These are phyloP conservation scores for Phytophthora cactorum DNA, from an alignment of 352 stramenopile species.

Conservation along the genomic window DNA sequence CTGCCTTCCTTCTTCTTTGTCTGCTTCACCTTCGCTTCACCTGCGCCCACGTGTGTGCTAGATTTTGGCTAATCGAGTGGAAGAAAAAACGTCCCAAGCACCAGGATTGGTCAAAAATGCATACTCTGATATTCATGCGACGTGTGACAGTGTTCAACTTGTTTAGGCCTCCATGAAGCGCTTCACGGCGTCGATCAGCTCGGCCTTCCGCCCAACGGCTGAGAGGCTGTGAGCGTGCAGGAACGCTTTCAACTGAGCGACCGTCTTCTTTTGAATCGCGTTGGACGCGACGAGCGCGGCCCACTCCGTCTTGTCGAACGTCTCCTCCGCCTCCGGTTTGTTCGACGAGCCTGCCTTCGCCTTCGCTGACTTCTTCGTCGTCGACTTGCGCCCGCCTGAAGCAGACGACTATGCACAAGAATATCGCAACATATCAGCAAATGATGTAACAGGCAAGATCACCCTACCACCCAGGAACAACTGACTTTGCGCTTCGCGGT, in stretches of 20 bases:
- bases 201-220: conserved; percentile 61
- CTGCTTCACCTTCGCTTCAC: not conserved
- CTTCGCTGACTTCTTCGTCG: conserved; percentile 55
- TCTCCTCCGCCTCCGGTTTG: conserved; percentile 40
- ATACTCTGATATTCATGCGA: conserved; percentile 31
- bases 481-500: conserved; percentile 62
- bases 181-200: conserved; percentile 61
- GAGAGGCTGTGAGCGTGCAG: conserved; percentile 53
- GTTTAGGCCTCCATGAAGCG: conserved; percentile 49
- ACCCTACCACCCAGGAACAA: not conserved
- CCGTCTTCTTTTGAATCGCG: conserved; percentile 75
- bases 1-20: too few species aligned
- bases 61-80: conserved; percentile 4
- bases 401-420: conserved; percentile 28
- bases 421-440: conserved; percentile 2
- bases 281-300: conserved; percentile 47
- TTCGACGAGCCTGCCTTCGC: conserved; percentile 21
- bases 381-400: conserved; percentile 29
- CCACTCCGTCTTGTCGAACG: conserved; percentile 62
- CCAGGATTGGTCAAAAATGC: conserved; percentile 27
- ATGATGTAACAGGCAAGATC: not conserved
- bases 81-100: conserved; percentile 4
- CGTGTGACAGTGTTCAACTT: conserved; percentile 9
- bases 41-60: conserved; percentile 2
- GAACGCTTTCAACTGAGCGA: conserved; percentile 76